Conservation (phyloP, 2,329 filamentous ascomycete genomes). For the Zopfia rhizophila region DNA sequence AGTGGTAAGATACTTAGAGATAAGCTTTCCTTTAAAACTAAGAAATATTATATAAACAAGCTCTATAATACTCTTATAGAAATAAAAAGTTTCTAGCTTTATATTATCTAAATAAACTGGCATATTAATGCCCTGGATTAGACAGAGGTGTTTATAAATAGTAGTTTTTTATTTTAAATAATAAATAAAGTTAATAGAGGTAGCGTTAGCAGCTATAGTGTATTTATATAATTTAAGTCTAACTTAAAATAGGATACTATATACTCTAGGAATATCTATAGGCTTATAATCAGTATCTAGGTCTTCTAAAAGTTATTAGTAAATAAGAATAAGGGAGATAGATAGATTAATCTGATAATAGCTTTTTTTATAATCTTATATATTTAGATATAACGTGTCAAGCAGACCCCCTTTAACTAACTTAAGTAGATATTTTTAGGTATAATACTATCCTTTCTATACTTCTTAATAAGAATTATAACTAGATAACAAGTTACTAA, state of each 20-base stretch:
- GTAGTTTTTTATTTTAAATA: conserved; percentile 26
- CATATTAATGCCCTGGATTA: conserved; percentile 32
- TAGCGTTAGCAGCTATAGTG: conserved; percentile 57
- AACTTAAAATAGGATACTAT: conserved; percentile 55
- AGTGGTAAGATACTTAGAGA: too few relatives aligned
- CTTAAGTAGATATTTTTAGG: conserved; percentile 24
- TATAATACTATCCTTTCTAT: conserved; percentile 25
- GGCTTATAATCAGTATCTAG: conserved; percentile 33
- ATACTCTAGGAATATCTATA: conserved; percentile 44
- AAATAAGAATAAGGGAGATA: conserved; percentile 44
- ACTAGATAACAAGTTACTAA: conserved; percentile 3
- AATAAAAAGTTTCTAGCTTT: conserved; percentile 7
- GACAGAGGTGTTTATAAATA: conserved; percentile 29
- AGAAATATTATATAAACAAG: conserved; percentile 18
- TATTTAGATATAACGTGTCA: conserved; percentile 49
- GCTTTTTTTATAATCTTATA: conserved; percentile 39
- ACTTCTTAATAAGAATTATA: conserved; percentile 6
- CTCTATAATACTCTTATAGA: conserved; percentile 13
- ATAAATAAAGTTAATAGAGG: conserved; percentile 26
- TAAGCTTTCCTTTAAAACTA: conserved; percentile 14
- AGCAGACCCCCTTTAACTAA: conserved; percentile 24
- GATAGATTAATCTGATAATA: conserved; percentile 42
- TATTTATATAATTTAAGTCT: conserved; percentile 56
- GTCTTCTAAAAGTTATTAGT: conserved; percentile 29
- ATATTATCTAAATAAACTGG: conserved; percentile 25